Percentiles rank a stretch among this genome's conserved stretches.
These are phyloP conservation scores for Spathaspora gorwiae DNA, from an alignment of 805 yeast species.

Conservation along the genomic window DNA sequence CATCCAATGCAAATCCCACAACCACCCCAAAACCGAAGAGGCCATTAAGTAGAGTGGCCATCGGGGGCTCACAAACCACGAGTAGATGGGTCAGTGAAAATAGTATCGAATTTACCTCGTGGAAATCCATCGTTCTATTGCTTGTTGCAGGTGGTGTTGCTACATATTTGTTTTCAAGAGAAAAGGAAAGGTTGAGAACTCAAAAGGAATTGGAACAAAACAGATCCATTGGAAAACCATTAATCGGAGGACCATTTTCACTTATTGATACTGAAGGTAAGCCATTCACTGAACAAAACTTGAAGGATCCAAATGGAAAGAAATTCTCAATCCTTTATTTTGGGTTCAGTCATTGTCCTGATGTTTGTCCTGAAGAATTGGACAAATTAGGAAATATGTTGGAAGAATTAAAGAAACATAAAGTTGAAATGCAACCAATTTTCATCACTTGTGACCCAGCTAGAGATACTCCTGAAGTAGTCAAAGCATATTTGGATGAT, in stretches of 20 bases:
- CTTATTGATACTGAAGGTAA: slow-evolving; percentile 68
- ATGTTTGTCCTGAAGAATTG: slow-evolving; percentile 96
- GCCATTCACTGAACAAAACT: slow-evolving; percentile 69
- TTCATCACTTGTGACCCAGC: slow-evolving; percentile 97
- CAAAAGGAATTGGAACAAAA: slow-evolving; percentile 80
- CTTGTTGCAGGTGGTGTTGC: slow-evolving; percentile 65
- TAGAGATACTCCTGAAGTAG: slow-evolving; percentile 82
- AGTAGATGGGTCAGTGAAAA: slow-evolving; percentile 32
- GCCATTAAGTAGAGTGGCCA: slow-evolving; percentile 76
- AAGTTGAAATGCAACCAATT: slow-evolving; percentile 70
- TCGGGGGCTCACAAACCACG: slow-evolving; percentile 51
- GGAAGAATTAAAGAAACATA: slow-evolving; percentile 53
- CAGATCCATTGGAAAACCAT: slow-evolving; percentile 86
- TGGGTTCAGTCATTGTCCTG: slow-evolving; percentile 98
- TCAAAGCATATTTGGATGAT: slow-evolving; percentile 78
- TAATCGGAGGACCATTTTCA: slow-evolving; percentile 86
- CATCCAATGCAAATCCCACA: neutral
- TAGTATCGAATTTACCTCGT: slow-evolving; percentile 69
- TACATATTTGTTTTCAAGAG: slow-evolving; percentile 66
- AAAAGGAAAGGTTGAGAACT: slow-evolving; percentile 68
- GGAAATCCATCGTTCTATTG: slow-evolving; percentile 76
- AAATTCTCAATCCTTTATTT: slow-evolving; percentile 85
- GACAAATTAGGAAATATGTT: slow-evolving; percentile 81
- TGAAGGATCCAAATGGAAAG: slow-evolving; percentile 48
- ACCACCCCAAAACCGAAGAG: slow-evolving; percentile 28